Evolutionary conservation across 768 basidiomycete genomes (phyloP).

Genomic region (Suillus discolor): DNA sequence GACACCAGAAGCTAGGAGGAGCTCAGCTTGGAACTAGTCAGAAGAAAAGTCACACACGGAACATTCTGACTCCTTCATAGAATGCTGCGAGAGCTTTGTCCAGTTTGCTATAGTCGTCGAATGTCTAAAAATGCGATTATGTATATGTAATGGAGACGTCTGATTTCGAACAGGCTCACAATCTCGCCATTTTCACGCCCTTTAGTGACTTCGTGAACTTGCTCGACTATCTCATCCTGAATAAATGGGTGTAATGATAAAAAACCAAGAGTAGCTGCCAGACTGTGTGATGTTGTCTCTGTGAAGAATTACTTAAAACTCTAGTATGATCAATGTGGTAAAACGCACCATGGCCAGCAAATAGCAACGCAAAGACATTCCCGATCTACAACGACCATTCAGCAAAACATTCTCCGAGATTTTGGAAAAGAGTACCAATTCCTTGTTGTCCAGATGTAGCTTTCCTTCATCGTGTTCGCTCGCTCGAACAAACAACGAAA

Average conservation of each 20-base stretch:
- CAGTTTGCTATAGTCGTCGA: conserved; percentile 30
- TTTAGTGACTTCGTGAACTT: conserved; percentile 29
- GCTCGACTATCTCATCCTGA: conserved; percentile 34
- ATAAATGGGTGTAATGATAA: conserved; percentile 31
- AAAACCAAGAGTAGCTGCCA: conserved; percentile 36
- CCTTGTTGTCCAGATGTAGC: conserved; percentile 17
- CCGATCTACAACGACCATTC: conserved; percentile 43
- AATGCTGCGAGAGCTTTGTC: conserved; percentile 32
- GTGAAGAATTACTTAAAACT: not conserved
- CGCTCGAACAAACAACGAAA: conserved; percentile 22
- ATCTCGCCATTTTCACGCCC: conserved; percentile 20
- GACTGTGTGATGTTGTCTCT: conserved; percentile 37
- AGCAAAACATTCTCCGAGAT: not conserved
- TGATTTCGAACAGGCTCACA: conserved; percentile 14
- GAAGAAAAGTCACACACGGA: conserved; percentile 25
- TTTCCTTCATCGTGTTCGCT: conserved; percentile 23
- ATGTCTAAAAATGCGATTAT: conserved; percentile 10
- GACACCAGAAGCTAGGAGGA: conserved; percentile 28
- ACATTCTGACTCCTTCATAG: conserved; percentile 37
- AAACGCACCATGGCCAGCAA: conserved; percentile 59
- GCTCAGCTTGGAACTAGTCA: not conserved
- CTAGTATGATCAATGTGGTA: not conserved
- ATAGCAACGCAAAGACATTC: conserved; percentile 52
- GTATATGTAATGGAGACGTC: not conserved
- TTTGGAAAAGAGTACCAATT: conserved; percentile 16